Evolutionary conservation across 192 early-diverging fungal genomes (phyloP).

Genomic region (Spizellomyces sp.): DNA sequence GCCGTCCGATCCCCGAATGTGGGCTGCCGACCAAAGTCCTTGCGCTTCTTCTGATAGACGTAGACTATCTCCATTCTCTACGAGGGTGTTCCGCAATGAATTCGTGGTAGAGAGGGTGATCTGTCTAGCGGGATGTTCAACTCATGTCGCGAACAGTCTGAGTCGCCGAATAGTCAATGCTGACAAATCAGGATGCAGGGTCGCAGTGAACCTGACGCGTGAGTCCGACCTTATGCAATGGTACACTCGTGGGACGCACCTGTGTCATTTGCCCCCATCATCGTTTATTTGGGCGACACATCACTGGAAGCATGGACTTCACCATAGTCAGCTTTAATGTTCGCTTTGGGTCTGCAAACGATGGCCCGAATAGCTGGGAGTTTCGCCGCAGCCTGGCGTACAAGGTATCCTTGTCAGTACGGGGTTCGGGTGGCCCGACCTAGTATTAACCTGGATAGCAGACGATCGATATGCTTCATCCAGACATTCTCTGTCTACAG

Average conservation of each 20-base stretch:
- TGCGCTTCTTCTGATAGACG: constrained; percentile 61
- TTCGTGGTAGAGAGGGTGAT: too few relatives aligned
- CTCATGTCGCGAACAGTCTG: too few relatives aligned
- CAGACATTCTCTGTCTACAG: constrained; percentile 7
- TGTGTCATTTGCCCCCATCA: too few relatives aligned
- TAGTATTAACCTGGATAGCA: neutral
- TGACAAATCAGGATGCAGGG: too few relatives aligned
- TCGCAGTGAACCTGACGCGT: too few relatives aligned
- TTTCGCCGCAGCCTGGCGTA: neutral
- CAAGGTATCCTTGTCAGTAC: too few relatives aligned
- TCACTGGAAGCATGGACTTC: neutral
- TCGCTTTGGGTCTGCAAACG: constrained; percentile 8
- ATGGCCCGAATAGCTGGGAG: constrained; percentile 7
- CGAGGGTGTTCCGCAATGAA: neutral
- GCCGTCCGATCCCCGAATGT: constrained; percentile 49
- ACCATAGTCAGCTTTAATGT: constrained; percentile 13
- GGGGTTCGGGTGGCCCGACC: too few relatives aligned
- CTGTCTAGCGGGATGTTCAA: too few relatives aligned
- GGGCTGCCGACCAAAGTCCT: constrained; percentile 62
- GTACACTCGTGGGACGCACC: too few relatives aligned
- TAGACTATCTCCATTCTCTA: constrained; percentile 64
- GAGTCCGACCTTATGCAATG: too few relatives aligned
- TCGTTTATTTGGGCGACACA: too few relatives aligned
- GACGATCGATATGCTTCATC: neutral
- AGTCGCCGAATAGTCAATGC: too few relatives aligned